Conservation (phyloP, 805 yeast genomes). For the Candida silvatica region DNA sequence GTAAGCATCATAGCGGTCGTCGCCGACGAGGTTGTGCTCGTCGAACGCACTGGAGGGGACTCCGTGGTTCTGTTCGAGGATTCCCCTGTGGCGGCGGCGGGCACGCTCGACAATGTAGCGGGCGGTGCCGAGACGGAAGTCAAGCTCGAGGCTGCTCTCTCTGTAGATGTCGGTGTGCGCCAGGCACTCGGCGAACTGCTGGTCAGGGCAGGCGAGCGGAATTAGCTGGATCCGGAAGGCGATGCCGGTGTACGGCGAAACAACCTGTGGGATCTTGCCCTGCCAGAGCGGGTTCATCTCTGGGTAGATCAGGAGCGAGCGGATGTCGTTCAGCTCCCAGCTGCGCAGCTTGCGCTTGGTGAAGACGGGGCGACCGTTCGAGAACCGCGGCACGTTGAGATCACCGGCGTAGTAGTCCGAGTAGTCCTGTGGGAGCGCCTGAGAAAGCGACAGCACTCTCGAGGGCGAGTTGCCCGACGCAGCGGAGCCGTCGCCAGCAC, state of each 20-base stretch:
- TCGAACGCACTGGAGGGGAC: constrained; percentile 14
- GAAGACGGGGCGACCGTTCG: constrained; percentile 54
- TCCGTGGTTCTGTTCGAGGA: constrained; percentile 17
- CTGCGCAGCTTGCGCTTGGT: constrained; percentile 55
- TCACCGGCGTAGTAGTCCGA: constrained; percentile 53
- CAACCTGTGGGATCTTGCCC: constrained; percentile 36
- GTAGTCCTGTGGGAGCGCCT: constrained; percentile 42
- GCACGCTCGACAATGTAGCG: constrained; percentile 52
- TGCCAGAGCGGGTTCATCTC: constrained; percentile 48
- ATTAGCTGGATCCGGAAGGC: constrained; percentile 39
- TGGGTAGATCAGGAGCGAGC: constrained; percentile 53
- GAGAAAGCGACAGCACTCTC: not conserved
- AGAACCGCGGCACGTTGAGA: constrained; percentile 36
- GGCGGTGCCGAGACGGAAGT: constrained; percentile 52
- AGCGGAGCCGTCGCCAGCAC: not conserved
- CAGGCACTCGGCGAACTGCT: constrained; percentile 36
- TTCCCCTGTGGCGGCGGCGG: constrained; percentile 33
- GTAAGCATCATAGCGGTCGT: constrained; percentile 16
- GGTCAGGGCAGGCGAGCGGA: constrained; percentile 45
- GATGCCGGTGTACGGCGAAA: constrained; percentile 22
- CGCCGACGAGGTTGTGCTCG: constrained; percentile 9
- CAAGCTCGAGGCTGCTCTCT: constrained; percentile 49
- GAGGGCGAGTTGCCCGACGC: not conserved
- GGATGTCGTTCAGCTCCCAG: constrained; percentile 64
- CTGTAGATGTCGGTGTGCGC: constrained; percentile 55